A percentile compares a stretch with the other conserved stretches of the same genome.
These are phyloP conservation scores for Talaromyces piceae DNA, from an alignment of 2,329 filamentous ascomycete species.

Conservation along the genomic window DNA sequence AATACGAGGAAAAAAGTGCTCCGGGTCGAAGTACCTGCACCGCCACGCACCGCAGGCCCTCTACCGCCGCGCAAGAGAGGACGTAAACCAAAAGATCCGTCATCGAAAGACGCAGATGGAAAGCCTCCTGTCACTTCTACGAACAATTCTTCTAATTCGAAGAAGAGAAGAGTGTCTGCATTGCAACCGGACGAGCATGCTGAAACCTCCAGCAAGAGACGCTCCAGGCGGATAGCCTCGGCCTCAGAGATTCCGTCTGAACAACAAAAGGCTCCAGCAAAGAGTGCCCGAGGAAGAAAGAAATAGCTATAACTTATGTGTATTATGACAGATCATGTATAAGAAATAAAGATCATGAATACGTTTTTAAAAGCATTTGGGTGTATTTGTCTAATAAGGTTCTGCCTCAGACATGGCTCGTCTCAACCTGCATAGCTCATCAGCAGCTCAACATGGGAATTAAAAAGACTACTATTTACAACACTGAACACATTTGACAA, in stretches of 20 bases:
- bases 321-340: not conserved
- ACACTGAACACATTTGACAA: not conserved
- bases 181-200: not conserved
- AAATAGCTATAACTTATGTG: not conserved
- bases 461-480: not conserved
- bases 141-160: not conserved
- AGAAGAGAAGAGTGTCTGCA: not conserved
- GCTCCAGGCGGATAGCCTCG: conserved; percentile 6
- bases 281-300: conserved; percentile 3
- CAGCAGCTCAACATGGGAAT: too few species aligned
- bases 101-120: not conserved
- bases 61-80: conserved; percentile 6
- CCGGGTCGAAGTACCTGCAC: conserved; percentile 10
- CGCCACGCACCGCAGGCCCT: not conserved
- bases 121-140: not conserved
- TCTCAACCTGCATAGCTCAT: too few species aligned
- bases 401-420: too few species aligned
- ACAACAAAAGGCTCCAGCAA: conserved; percentile 4
- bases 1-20: not conserved
- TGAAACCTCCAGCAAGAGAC: not conserved
- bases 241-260: not conserved
- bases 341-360: too few species aligned
- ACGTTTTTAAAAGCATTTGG: too few species aligned
- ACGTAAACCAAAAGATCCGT: conserved; percentile 1
- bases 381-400: too few species aligned